phyloP scores from a whole-genome alignment of 176 grass and related monocot species.

The Musa itinerans region DNA sequence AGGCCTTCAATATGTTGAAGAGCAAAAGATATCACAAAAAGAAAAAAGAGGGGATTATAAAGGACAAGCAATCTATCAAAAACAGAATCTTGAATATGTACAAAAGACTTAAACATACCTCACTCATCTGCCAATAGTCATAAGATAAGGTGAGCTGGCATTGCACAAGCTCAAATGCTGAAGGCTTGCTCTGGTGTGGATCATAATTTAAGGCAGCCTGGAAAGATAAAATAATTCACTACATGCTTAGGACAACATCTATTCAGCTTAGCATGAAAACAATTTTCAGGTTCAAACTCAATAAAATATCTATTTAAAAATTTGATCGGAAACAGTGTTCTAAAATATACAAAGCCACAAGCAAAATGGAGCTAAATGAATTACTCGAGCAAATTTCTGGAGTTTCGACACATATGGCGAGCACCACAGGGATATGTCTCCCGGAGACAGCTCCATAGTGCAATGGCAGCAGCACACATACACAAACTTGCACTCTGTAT shows the following conservation, averaged over 20 bases:
- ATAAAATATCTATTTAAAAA: too few species aligned
- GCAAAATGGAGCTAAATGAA: too few species aligned
- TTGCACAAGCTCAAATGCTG: conserved; percentile 55
- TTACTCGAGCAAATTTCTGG: too few species aligned
- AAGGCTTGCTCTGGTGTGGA: conserved; percentile 29
- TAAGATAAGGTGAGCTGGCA: conserved; percentile 79
- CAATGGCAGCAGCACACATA: too few species aligned
- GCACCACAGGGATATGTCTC: too few species aligned
- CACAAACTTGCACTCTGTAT: too few species aligned
- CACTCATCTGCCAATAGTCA: conserved; percentile 76
- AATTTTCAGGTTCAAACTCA: too few species aligned
- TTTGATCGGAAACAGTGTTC: too few species aligned
- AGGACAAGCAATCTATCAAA: too few species aligned
- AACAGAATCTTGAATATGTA: background rate
- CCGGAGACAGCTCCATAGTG: too few species aligned
- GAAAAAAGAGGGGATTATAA: background rate
- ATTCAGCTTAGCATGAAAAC: background rate
- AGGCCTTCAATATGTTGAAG: conserved; percentile 21
- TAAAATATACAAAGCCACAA: too few species aligned
- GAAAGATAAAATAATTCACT: background rate
- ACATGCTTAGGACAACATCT: background rate
- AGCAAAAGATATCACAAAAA: conserved; percentile 19
- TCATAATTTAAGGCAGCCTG: conserved; percentile 56
- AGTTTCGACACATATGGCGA: too few species aligned
- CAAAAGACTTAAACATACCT: conserved; percentile 37